A percentile compares a stretch with the other conserved stretches of the same genome.
phyloP scores from a whole-genome alignment of 306 rosid species.

The Prunus mume region DNA sequence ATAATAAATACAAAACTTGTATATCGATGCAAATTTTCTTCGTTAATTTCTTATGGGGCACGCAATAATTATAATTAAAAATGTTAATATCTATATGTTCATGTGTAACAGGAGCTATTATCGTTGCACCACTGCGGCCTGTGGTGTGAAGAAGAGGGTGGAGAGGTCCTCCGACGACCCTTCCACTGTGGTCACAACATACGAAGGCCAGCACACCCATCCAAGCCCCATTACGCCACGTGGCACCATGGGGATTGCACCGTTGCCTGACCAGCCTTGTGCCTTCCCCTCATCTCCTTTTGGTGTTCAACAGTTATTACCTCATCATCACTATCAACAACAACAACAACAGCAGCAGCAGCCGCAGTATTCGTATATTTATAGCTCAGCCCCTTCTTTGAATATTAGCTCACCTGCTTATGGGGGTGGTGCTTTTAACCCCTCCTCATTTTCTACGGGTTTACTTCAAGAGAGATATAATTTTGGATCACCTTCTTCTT shows the following conservation, averaged over 20 bases:
- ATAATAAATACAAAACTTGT: not conserved
- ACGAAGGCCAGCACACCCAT: slow-evolving; percentile 89
- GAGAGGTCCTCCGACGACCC: slow-evolving; percentile 72
- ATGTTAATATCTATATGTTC: not conserved
- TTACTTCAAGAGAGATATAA: slow-evolving; percentile 29
- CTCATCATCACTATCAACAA: slow-evolving; percentile 25
- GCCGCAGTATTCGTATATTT: slow-evolving; percentile 31
- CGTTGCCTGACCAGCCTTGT: slow-evolving; percentile 16
- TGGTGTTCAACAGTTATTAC: slow-evolving; percentile 17
- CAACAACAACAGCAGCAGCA: slow-evolving; percentile 18
- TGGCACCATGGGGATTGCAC: slow-evolving; percentile 39
- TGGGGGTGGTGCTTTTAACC: not conserved
- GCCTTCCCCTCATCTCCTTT: slow-evolving; percentile 1
- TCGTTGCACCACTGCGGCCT: slow-evolving; percentile 71
- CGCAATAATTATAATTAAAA: not conserved
- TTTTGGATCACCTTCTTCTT: slow-evolving; percentile 12
- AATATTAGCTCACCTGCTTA: slow-evolving; percentile 17
- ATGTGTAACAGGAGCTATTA: slow-evolving; percentile 67
- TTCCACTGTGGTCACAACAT: slow-evolving; percentile 71
- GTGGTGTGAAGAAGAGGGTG: slow-evolving; percentile 90
- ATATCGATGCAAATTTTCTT: not conserved
- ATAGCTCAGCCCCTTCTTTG: slow-evolving; percentile 33
- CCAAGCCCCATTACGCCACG: slow-evolving; percentile 55
- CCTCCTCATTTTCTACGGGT: slow-evolving; percentile 19
- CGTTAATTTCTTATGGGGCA: slow-evolving; percentile 11